A percentile compares a stretch with the other conserved stretches of the same genome.
These are phyloP conservation scores for Kwoniella dejecticola DNA, from an alignment of 768 basidiomycete genomes.

Conservation along the genomic window DNA sequence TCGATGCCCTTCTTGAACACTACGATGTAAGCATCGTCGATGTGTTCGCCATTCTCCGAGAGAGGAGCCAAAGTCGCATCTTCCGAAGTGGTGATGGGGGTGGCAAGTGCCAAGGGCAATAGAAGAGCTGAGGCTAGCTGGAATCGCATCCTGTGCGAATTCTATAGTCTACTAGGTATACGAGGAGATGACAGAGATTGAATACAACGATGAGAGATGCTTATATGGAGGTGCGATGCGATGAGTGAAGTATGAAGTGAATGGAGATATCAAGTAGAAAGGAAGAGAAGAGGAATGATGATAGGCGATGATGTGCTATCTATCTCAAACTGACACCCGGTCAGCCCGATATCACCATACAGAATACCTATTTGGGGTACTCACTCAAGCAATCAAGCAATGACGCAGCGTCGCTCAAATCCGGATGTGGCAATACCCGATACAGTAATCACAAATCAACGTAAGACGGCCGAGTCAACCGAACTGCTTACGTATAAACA, in stretches of 20 bases:
- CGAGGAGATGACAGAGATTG: neutral
- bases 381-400: neutral
- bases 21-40: conserved; percentile 85
- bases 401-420: conserved; percentile 1
- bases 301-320: conserved; percentile 17
- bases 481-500: too few species aligned
- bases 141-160: conserved; percentile 35
- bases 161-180: neutral
- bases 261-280: conserved; percentile 8
- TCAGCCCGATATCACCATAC: conserved; percentile 5
- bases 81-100: conserved; percentile 31
- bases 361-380: neutral
- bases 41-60: conserved; percentile 37
- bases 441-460: conserved; percentile 1
- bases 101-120: conserved; percentile 35
- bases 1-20: conserved; percentile 75
- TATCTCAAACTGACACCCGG: neutral
- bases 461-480: conserved; percentile 2
- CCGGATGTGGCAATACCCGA: conserved; percentile 17
- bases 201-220: conserved; percentile 4
- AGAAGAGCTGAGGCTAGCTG: conserved; percentile 31
- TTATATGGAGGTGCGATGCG: conserved; percentile 2
- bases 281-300: conserved; percentile 11
- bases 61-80: conserved; percentile 47
- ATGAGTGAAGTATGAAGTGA: neutral